These are phyloP conservation scores for Penicillium sp. DNA, from an alignment of 2,329 filamentous ascomycete genomes.

Conservation along the genomic window DNA sequence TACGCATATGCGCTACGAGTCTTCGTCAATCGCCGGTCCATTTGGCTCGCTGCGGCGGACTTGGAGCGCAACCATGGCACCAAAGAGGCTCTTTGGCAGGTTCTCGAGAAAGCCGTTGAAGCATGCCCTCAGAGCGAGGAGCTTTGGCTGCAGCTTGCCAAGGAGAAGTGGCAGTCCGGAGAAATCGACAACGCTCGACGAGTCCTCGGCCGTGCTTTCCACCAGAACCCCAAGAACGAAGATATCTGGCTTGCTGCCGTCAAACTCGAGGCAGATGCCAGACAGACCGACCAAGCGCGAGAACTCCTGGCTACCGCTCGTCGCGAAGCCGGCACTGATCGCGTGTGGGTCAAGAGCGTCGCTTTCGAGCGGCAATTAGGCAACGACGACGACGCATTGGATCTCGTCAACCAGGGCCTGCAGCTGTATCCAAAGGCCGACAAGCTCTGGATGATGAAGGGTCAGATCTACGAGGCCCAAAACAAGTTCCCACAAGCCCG, in stretches of 20 bases:
- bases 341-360: slow-evolving; percentile 95
- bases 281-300: slow-evolving; percentile 73
- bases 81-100: slow-evolving; percentile 73
- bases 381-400: slow-evolving; percentile 72
- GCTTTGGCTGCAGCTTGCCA: slow-evolving; percentile 91
- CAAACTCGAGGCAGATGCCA: slow-evolving; percentile 88
- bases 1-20: slow-evolving; percentile 85
- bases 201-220: slow-evolving; percentile 84
- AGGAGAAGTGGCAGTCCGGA: slow-evolving; percentile 87
- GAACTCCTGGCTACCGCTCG: slow-evolving; percentile 76
- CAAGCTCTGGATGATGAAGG: slow-evolving; percentile 98
- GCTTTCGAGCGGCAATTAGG: slow-evolving; percentile 84
- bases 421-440: slow-evolving; percentile 77
- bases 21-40: slow-evolving; percentile 78
- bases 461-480: slow-evolving; percentile 87
- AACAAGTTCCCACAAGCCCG: slow-evolving; percentile 76
- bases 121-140: slow-evolving; percentile 87
- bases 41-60: slow-evolving; percentile 88
- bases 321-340: slow-evolving; percentile 84
- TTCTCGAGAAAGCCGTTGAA: slow-evolving; percentile 89
- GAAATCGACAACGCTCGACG: slow-evolving; percentile 80
- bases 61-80: slow-evolving; percentile 85
- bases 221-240: slow-evolving; percentile 93
- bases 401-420: slow-evolving; percentile 80
- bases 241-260: slow-evolving; percentile 97